These are phyloP conservation scores for Paspalum notatum DNA, from an alignment of 176 grass and related monocot species.

Conservation along the genomic window DNA sequence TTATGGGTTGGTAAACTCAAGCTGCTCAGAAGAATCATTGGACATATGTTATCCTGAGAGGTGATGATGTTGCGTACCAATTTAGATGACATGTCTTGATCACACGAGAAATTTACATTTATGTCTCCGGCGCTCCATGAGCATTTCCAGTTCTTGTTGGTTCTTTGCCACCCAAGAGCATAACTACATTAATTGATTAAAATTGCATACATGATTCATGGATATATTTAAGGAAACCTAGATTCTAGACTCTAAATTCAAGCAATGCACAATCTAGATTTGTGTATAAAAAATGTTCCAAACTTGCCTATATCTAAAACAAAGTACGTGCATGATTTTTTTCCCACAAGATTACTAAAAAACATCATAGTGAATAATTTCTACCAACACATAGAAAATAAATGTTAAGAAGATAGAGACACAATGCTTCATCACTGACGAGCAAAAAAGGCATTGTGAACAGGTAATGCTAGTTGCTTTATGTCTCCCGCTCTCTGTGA, in stretches of 20 bases:
- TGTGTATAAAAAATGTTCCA: slow-evolving; percentile 33
- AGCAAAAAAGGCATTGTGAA: slow-evolving; percentile 14
- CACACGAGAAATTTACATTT: slow-evolving; percentile 95
- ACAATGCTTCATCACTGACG: not conserved
- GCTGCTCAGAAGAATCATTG: not conserved
- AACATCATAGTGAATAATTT: slow-evolving; percentile 96
- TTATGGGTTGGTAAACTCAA: slow-evolving; percentile 27
- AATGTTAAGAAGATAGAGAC: slow-evolving; percentile 34
- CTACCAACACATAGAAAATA: slow-evolving; percentile 54
- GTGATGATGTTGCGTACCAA: slow-evolving; percentile 49
- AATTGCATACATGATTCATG: slow-evolving; percentile 53
- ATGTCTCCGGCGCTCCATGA: slow-evolving; percentile 62
- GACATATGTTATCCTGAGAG: slow-evolving; percentile 12
- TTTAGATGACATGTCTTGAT: slow-evolving; percentile 90
- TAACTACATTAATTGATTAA: slow-evolving; percentile 90
- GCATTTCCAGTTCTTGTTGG: slow-evolving; percentile 91
- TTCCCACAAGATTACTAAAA: slow-evolving; percentile 97
- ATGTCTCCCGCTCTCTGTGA: slow-evolving; percentile 63
- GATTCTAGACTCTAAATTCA: slow-evolving; percentile 17
- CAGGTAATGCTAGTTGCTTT: slow-evolving; percentile 88
- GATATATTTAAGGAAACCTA: slow-evolving; percentile 30
- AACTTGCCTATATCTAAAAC: slow-evolving; percentile 98
- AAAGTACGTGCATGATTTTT: slow-evolving; percentile 97
- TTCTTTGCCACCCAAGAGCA: slow-evolving; percentile 98
- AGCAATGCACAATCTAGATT: slow-evolving; percentile 25